Base-by-base conservation (phyloP, 1,139 yeast species). In the Candida tropicalis region DNA sequence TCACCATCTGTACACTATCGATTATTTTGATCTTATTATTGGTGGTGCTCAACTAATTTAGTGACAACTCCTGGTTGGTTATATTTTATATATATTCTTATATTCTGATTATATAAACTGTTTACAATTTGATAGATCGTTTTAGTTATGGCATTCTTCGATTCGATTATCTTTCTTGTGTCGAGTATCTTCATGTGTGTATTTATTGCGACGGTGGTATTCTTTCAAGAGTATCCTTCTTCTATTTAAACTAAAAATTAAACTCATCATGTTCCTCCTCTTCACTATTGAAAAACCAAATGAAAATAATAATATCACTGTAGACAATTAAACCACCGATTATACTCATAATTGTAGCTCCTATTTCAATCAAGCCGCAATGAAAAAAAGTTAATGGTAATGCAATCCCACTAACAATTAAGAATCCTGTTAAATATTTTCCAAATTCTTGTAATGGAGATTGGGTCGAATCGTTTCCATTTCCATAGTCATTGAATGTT, bases 251-350 rank as follows among this genome's bases (percentile, higher is more conserved):
- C 20, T 58, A 73, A 47, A 74, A 74, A 51, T 74, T 73, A 51
- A 75, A 74, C 48, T 81, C 87, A 43, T 78, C 83, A 43, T 70
- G 71, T 39, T 72, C 77, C 40, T 73, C 79, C 43, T 78, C 81
- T 28, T 65, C 70, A 40, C 77, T 82, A 46, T 78, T 72, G 71
- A 86, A 85, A 53, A 84, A 84, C 79, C 87, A 75, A 15, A 82
- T 76, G 56, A 85, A 86, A 25, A 82, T 75, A 11, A 84, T 81
- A 35, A 86, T 84, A 51, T 86, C 86, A 9, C 75, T 62, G 59
- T 86, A 86, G n/a, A 86, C 85, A 41, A 84, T 74, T 48, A 82
- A 63, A 16, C 95, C 95, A 17, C 95, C 95, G 23, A 70, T 48
- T 35, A 81, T 73, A 66, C 90, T 81, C 84, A 85, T 79, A 7